A percentile compares a stretch with the other conserved stretches of the same genome.
These are phyloP conservation scores for Carnegiea gigantea DNA, from an alignment of 179 eudicot genomes.

Conservation along the genomic window DNA sequence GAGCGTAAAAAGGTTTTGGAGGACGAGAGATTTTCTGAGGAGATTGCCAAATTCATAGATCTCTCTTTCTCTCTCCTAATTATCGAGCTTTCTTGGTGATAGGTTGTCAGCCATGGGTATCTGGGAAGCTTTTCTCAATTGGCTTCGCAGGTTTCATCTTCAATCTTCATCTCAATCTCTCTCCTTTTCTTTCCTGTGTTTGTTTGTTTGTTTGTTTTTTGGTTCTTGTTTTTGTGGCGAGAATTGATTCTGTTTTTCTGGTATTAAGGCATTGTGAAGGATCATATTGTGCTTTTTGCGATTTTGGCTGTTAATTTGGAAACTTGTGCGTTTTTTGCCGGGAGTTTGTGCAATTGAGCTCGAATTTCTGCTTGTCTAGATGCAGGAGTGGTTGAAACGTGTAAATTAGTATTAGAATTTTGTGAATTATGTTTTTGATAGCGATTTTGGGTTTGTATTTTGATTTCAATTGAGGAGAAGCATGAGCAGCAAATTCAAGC, in stretches of 20 bases:
- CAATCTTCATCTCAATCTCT: neutral
- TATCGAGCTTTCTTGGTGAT: neutral
- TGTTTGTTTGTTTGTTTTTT: no score
- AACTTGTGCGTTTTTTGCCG: neutral
- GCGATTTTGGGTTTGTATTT: neutral
- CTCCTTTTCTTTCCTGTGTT: neutral
- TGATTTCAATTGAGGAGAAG: neutral
- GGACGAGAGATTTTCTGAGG: slow-evolving; percentile 9
- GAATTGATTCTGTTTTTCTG: slow-evolving; percentile 6
- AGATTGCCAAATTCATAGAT: slow-evolving; percentile 13
- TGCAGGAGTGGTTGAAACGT: neutral
- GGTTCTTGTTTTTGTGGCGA: slow-evolving; percentile 1
- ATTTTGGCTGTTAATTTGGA: neutral
- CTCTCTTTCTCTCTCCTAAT: slow-evolving; percentile 9
- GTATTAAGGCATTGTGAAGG: neutral
- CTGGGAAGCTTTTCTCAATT: slow-evolving; percentile 95
- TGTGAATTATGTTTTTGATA: neutral
- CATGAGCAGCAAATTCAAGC: neutral
- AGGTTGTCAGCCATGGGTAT: slow-evolving; percentile 55
- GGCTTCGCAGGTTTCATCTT: slow-evolving; percentile 76
- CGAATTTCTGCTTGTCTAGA: neutral
- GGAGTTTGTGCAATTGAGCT: neutral
- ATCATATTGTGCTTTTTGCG: neutral
- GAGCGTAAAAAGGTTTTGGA: neutral
- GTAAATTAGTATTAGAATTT: neutral